Evolutionary conservation across 345 rosid species (phyloP), one percentile per base, ranked within the genome.

Genomic region (Populus alba): DNA sequence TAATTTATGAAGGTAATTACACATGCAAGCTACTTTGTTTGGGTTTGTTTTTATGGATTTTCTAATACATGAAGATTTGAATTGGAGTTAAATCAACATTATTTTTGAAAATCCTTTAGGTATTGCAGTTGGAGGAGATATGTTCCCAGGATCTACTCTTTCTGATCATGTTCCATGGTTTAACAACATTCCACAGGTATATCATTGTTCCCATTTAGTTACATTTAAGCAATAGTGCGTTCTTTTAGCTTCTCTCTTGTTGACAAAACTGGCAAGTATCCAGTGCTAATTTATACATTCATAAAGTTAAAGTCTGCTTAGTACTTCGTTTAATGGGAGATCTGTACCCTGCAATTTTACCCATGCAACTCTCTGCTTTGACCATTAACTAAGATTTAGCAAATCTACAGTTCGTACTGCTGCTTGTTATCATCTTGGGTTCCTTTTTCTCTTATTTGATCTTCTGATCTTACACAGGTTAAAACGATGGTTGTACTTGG

Each of bases 61-160:
- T 12, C 5, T 62, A 55, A 45, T 45, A 55, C 71, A 43, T 72
- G 27, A 41, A 23, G 68, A 80, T 83, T 20, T 18, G 5, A 63
- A 33, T 39, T 70, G 61, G 22, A 53, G 39, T 27, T 15, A 63
- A 29, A 1, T 27, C 29, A 68, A 33, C 81, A 10, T 49, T 53
- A 9, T 77, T 73, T 83, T 75, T 81, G 0, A 81, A 80, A 86
- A 80, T 81, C 41, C 33, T 68, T 25, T 63, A 95, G 99, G 99
- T 76, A 93, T 95, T 85, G 99, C 99, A 69, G 93, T 93, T 79
- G 97, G 98, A 84, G 99, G 99, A 79, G 99, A 95, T 86, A 98
- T 93, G 76, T 95, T 95, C 89, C 98, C 99, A 0, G 98, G 98
- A 57, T 95, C 99, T 49, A 95, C 99, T 33, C 90, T 95, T 67